Conservation (phyloP, 208 protist species). For the Leishmania turanica region DNA sequence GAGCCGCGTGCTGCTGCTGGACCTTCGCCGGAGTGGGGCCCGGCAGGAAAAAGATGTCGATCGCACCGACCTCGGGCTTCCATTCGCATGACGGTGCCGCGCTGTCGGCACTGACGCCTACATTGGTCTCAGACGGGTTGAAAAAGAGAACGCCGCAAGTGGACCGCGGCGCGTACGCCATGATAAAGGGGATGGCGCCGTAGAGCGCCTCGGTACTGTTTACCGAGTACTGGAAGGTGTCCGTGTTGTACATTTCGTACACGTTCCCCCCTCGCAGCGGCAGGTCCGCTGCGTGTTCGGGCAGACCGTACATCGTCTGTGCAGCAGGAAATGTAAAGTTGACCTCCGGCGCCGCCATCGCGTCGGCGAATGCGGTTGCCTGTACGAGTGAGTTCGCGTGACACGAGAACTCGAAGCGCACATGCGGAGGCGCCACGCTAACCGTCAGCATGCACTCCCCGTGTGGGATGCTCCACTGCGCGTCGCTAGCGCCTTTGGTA, state of each 20-base stretch:
- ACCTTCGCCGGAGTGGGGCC: slow-evolving; percentile 89
- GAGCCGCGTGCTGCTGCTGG: slow-evolving; percentile 90
- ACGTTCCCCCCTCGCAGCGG: slow-evolving; percentile 73
- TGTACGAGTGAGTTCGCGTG: slow-evolving; percentile 16
- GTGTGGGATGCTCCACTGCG: slow-evolving; percentile 31
- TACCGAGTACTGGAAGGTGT: slow-evolving; percentile 98
- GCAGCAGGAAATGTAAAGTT: slow-evolving; percentile 59
- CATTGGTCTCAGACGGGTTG: slow-evolving; percentile 92
- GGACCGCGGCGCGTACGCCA: slow-evolving; percentile 67
- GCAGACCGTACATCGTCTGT: slow-evolving; percentile 94
- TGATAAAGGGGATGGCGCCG: slow-evolving; percentile 96
- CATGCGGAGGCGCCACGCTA: neutral
- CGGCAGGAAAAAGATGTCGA: slow-evolving; percentile 98
- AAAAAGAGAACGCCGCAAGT: slow-evolving; percentile 95
- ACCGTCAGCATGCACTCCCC: slow-evolving; percentile 33
- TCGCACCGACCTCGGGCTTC: slow-evolving; percentile 91
- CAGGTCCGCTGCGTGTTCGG: slow-evolving; percentile 95
- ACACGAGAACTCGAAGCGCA: slow-evolving; percentile 30
- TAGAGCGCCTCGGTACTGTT: slow-evolving; percentile 96
- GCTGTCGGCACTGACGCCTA: slow-evolving; percentile 31
- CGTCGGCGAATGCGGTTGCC: slow-evolving; percentile 5
- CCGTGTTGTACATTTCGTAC: slow-evolving; percentile 97
- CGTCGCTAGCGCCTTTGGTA: neutral
- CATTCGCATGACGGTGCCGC: slow-evolving; percentile 79
- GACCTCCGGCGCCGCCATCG: slow-evolving; percentile 15